Percentiles rank a stretch among this genome's conserved stretches.
Evolutionary conservation across 805 yeast genomes (phyloP).

Genomic region (Yamadazyma laniorum): DNA sequence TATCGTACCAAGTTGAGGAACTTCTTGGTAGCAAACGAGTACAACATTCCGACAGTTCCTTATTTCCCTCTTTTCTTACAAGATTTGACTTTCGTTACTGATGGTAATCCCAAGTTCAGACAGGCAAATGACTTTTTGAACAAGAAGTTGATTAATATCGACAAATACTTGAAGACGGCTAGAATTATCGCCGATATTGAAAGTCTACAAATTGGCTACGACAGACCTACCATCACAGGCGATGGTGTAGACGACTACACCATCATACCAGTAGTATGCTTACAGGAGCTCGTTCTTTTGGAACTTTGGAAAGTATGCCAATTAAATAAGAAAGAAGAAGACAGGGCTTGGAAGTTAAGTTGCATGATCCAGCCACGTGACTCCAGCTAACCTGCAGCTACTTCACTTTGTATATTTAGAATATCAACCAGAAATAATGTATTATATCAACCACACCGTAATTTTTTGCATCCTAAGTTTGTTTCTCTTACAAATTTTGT

Average conservation of each 20-base stretch:
- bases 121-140: slow-evolving; percentile 56
- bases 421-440: too few species aligned
- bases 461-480: too few species aligned
- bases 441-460: too few species aligned
- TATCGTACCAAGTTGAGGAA: slow-evolving; percentile 63
- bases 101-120: slow-evolving; percentile 73
- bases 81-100: slow-evolving; percentile 77
- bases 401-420: too few species aligned
- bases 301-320: slow-evolving; percentile 73
- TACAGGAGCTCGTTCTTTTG: slow-evolving; percentile 59
- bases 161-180: slow-evolving; percentile 67
- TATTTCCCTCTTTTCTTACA: slow-evolving; percentile 72
- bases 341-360: slow-evolving; percentile 73
- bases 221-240: slow-evolving; percentile 1
- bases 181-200: slow-evolving; percentile 65
- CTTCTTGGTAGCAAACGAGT: slow-evolving; percentile 48
- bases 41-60: slow-evolving; percentile 68
- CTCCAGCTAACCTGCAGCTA: too few species aligned
- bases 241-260: slow-evolving; percentile 28
- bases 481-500: too few species aligned
- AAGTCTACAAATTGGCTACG: slow-evolving; percentile 52
- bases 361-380: slow-evolving; percentile 57
- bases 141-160: slow-evolving; percentile 66
- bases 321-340: slow-evolving; percentile 56
- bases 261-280: slow-evolving; percentile 40